Evolutionary conservation across 2,329 filamentous ascomycete genomes (phyloP).

Genomic region (Pezicula rhizophila): DNA sequence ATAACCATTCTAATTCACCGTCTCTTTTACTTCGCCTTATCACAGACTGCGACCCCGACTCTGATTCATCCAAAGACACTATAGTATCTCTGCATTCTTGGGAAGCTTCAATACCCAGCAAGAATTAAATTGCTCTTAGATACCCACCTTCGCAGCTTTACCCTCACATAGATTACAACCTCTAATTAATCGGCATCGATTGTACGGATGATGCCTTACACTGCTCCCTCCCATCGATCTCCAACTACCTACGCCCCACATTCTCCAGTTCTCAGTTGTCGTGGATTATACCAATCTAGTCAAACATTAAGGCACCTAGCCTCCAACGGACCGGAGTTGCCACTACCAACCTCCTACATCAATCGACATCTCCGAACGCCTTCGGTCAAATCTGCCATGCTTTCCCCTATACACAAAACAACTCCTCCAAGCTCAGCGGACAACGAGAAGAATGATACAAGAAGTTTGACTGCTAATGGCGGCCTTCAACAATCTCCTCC

Average conservation of each 20-base stretch:
- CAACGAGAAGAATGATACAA: constrained; percentile 18
- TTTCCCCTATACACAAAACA: constrained; percentile 22
- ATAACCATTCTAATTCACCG: background rate
- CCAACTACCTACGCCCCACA: constrained; percentile 52
- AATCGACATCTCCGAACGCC: too few relatives aligned
- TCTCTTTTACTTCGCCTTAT: too few relatives aligned
- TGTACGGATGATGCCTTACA: constrained; percentile 82
- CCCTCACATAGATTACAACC: constrained; percentile 1
- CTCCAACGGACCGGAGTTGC: constrained; percentile 40
- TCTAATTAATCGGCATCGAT: constrained; percentile 8
- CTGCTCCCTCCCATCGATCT: constrained; percentile 65
- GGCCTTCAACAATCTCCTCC: constrained; percentile 80
- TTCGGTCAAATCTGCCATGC: constrained; percentile 26
- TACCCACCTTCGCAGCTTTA: constrained; percentile 9
- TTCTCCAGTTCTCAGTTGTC: constrained; percentile 52
- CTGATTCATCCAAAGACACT: constrained; percentile 1
- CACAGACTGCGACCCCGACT: constrained; percentile 14
- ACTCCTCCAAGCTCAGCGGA: constrained; percentile 22
- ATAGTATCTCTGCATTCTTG: constrained; percentile 11
- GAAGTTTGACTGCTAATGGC: constrained; percentile 35
- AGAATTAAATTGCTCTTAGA: constrained; percentile 15
- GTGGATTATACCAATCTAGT: constrained; percentile 48
- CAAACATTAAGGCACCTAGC: constrained; percentile 24
- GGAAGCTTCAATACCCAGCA: constrained; percentile 16
- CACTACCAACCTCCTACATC: too few relatives aligned